A percentile compares a stretch with the other conserved stretches of the same genome.
phyloP scores from a whole-genome alignment of 2,329 filamentous ascomycete genomes.

The Pleochaeta shiraiana region DNA sequence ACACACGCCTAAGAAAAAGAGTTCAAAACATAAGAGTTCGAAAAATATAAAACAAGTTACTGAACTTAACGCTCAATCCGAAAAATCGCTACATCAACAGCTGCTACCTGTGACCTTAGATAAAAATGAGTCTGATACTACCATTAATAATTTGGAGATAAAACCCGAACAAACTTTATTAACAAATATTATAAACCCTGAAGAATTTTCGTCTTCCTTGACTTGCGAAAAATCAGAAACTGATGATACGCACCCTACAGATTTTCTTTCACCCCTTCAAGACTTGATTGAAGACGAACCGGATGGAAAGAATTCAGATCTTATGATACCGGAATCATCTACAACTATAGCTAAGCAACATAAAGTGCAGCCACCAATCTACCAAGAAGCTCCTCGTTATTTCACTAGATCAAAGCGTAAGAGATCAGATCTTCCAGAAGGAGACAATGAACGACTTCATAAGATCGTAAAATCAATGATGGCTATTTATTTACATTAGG shows the following conservation, averaged over 20 bases:
- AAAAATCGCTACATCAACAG: background rate
- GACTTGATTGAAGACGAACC: background rate
- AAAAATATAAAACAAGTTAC: background rate
- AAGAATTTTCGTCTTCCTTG: background rate
- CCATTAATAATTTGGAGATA: background rate
- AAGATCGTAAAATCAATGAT: background rate
- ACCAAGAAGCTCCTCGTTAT: background rate
- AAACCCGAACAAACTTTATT: background rate
- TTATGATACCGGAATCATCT: background rate
- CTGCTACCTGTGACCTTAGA: background rate
- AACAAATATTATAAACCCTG: background rate
- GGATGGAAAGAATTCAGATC: background rate
- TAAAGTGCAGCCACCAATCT: background rate
- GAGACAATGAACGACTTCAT: background rate
- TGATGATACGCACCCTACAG: background rate
- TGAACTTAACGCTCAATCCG: background rate
- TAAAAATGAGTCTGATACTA: background rate
- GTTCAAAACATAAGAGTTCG: background rate
- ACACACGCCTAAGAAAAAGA: background rate
- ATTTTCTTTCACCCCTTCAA: background rate
- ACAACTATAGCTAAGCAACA: background rate
- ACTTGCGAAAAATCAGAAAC: background rate
- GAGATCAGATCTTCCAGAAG: background rate
- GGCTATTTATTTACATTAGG: background rate
- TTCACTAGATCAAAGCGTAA: background rate